Percentiles rank a stretch among this genome's conserved stretches.
These are phyloP conservation scores for Mortierella polycephala DNA, from an alignment of 371 early-diverging fungal genomes.

Conservation along the genomic window DNA sequence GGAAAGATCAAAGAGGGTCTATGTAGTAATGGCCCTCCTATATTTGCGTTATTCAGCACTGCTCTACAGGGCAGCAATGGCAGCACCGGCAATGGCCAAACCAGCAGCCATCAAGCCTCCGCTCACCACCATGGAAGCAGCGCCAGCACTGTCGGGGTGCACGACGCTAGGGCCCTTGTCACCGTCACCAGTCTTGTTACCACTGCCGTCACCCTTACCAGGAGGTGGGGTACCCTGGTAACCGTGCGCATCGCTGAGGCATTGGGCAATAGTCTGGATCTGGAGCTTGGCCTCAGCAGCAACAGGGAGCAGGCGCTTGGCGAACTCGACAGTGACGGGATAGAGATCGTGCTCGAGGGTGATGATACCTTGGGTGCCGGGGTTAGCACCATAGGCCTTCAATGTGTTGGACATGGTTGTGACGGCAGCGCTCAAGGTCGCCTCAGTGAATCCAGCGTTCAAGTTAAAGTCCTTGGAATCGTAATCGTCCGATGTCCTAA, in stretches of 20 bases:
- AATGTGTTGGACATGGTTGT: conserved; percentile 15
- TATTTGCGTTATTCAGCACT: not conserved
- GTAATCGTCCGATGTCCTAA: conserved; percentile 24
- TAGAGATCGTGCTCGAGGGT: conserved; percentile 41
- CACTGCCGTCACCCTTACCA: not conserved
- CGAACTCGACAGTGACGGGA: conserved; percentile 20
- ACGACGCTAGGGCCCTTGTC: not conserved
- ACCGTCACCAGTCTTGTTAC: not conserved
- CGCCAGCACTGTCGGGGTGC: not conserved
- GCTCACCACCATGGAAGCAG: not conserved
- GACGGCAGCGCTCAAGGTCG: conserved; percentile 9
- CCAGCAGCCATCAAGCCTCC: conserved; percentile 5
- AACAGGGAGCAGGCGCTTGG: conserved; percentile 10
- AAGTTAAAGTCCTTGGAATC: conserved; percentile 33
- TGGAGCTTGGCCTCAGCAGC: conserved; percentile 18
- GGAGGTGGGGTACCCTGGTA: conserved; percentile 7
- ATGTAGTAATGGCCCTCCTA: not conserved
- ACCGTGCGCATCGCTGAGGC: conserved; percentile 21
- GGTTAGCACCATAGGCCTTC: conserved; percentile 27
- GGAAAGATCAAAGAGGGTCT: too few species aligned
- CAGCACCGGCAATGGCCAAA: not conserved
- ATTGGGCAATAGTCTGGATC: conserved; percentile 21
- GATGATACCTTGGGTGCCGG: conserved; percentile 31
- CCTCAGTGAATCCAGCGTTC: conserved; percentile 7
- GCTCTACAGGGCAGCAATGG: not conserved